Evolutionary conservation across 2,329 filamentous ascomycete species (phyloP), one percentile per base, ranked within the genome.

Genomic region (Fusarium tjaetaba): DNA sequence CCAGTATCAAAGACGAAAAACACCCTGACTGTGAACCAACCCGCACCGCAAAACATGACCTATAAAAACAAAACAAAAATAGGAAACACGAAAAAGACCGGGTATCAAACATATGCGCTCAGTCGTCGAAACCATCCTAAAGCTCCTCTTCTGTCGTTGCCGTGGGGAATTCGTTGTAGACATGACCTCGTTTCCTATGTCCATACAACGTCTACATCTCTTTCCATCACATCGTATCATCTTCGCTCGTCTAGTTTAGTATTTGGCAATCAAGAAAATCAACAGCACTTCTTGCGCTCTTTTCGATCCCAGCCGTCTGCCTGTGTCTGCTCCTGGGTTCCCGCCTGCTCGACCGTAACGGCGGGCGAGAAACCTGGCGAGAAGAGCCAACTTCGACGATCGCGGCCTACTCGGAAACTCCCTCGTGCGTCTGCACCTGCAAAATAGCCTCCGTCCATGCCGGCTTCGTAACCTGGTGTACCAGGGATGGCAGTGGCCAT

Each of bases 321-420:
- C 39, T 76, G 73, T 15, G 75, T 68, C 48, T 80, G 78, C 28
- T 78, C 75, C 32, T 83, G 78, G 9, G 73, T 78, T 4, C 79
- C 81, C 13, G 80, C 81, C 43, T 84, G 84, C 62, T 86, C 87
- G 34, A 88, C 79, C 7, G 86, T 85, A 9, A 89, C 81, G 16
- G 86, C 84, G 3, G 87, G 87, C 16, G 86, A 86, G 74, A 90
- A 89, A 2, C 79, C 82, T 1, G 87, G 87, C 3, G 87, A 86
- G 74, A 90, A 90, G 30, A 90, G 78, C 89, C 89, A 90, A 79
- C 88, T 90, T 48, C 88, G 81, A 43, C 89, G 80, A 76, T 91
- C 89, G 59, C 87, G 83, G 13, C 88, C 88, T 22, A 90, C 85
- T 53, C 89, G 84, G 76, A 91, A 90, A 76, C 88, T 90, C 15